Evolutionary conservation across 805 yeast species (phyloP).

Genomic region (Yamadazyma takamatsuzukensis): DNA sequence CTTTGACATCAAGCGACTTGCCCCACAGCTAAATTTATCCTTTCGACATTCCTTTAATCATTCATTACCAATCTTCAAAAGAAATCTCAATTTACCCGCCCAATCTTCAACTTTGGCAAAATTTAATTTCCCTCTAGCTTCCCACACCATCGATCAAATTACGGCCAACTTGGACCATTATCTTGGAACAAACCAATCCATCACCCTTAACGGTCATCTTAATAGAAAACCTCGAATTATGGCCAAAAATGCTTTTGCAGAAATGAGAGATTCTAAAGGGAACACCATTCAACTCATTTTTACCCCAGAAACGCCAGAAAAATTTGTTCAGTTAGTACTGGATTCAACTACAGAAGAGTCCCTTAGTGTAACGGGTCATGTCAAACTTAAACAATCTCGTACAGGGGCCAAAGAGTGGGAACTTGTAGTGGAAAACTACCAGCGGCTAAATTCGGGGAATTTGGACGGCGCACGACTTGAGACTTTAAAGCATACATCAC

Average conservation of each 20-base stretch:
- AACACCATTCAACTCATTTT: constrained; percentile 50
- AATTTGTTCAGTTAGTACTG: constrained; percentile 37
- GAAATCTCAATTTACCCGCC: constrained; percentile 19
- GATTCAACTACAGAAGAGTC: constrained; percentile 70
- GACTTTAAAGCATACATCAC: constrained; percentile 46
- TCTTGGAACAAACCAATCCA: constrained; percentile 15
- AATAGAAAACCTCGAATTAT: constrained; percentile 68
- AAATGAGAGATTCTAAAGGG: constrained; percentile 71
- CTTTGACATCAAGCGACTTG: too few species aligned
- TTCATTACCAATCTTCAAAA: too few species aligned
- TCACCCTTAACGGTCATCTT: constrained; percentile 79
- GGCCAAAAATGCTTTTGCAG: constrained; percentile 70
- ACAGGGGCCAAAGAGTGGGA: constrained; percentile 45
- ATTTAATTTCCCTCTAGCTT: constrained; percentile 35
- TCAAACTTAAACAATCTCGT: constrained; percentile 27
- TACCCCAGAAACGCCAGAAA: constrained; percentile 36
- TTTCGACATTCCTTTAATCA: too few species aligned
- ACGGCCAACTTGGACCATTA: constrained; percentile 9
- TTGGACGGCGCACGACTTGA: constrained; percentile 67
- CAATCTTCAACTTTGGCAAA: constrained; percentile 21
- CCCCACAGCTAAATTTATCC: too few species aligned
- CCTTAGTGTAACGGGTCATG: constrained; percentile 58
- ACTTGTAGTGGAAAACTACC: constrained; percentile 47
- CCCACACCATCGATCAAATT: constrained; percentile 21
- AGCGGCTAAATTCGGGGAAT: constrained; percentile 60